Evolutionary conservation across 306 rosid species (phyloP), one percentile per base, ranked within the genome.

Genomic region (Astragalus glycyphyllos): DNA sequence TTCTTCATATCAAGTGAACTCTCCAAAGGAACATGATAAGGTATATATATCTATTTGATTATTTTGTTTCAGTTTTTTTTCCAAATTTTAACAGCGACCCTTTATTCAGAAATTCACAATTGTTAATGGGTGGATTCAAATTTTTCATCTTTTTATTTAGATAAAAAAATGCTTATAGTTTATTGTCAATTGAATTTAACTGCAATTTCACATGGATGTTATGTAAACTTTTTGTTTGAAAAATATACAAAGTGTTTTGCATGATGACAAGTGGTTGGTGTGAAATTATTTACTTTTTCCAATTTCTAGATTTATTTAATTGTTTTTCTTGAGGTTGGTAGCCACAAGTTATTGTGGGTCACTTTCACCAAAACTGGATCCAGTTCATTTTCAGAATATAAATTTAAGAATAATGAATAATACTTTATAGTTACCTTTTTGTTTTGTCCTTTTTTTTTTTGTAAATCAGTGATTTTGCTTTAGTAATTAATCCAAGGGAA

Each of bases 1-100:
- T 54, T 48, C 80, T 77, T 84, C 79, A 0, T 72, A 13, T 38
- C 83, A 81, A 81, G 46, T 76, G 4, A 56, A 41, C 45, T 78
- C 81, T 34, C 41, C 56, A 37, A 38, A 20, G 8, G 62, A 77
- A 35, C 59, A 32, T 57, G 74, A 68, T 66, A 73, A 88, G 96
- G 96, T 88, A 74, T 49, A 82, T 26, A 2, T 35, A 41, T 8
- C 26, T 58, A n/a, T 34, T n/a, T 29, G 50, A 35, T 35, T 5
- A 38, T 1, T 8, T 4, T 61, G 4, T 2, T 40, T 5, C 17
- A 34, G 0, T 6, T 40, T 37, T 58, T 34, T 61, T 66, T 57
- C 72, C 65, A 37, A 40, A 65, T 75, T 84, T 46, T 74, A 64
- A 77, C 65, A 45, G 4, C 61, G 7, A 46, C 80, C 81, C 84